These are phyloP conservation scores for Fraxinus pennsylvanica DNA, from an alignment of 257 asterid species.

Conservation along the genomic window DNA sequence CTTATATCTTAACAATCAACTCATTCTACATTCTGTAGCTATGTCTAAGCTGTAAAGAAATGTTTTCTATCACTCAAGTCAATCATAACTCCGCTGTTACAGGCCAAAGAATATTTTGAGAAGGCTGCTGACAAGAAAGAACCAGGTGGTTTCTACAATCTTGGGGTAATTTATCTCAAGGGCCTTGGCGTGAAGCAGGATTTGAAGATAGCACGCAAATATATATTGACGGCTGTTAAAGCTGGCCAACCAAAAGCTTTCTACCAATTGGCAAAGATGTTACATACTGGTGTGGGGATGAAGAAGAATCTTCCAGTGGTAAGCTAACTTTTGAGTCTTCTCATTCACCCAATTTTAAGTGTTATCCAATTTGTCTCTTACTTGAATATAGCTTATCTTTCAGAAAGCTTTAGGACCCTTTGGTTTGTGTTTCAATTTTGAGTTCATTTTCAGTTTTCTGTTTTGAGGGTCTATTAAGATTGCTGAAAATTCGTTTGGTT, in stretches of 20 bases:
- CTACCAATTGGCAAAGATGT: conserved; percentile 97
- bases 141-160: conserved; percentile 93
- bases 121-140: conserved; percentile 92
- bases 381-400: neutral
- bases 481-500: too few relatives aligned
- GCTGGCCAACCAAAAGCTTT: conserved; percentile 94
- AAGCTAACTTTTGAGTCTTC: conserved; percentile 21
- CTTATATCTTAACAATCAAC: neutral
- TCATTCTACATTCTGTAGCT: neutral
- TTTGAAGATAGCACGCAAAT: conserved; percentile 64
- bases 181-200: conserved; percentile 93
- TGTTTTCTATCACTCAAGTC: neutral
- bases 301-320: conserved; percentile 88
- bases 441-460: too few relatives aligned
- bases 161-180: conserved; percentile 86
- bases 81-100: conserved; percentile 28
- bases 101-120: conserved; percentile 95
- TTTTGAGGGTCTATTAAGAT: too few relatives aligned
- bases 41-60: neutral
- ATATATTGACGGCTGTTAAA: conserved; percentile 72
- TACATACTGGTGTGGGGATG: conserved; percentile 89
- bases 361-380: neutral
- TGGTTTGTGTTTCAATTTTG: too few relatives aligned
- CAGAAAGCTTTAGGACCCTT: neutral
- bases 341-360: neutral